These are phyloP conservation scores for Tylopilus rubrobrunneus DNA, from an alignment of 768 basidiomycete species.

Conservation along the genomic window DNA sequence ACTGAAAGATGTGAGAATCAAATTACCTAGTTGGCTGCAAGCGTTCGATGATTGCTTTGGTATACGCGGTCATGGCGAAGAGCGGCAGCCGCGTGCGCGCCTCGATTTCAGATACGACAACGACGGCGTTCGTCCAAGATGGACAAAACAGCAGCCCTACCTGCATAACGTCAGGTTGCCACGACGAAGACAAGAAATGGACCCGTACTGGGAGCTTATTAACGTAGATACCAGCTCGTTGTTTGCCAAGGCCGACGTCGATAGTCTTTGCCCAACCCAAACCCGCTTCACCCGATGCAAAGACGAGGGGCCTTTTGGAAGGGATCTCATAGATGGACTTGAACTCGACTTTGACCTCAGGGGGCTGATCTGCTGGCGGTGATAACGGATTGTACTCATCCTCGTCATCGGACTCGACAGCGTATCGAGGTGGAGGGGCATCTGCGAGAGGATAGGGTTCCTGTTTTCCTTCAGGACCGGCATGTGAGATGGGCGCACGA, in stretches of 20 bases:
- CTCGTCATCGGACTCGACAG: constrained; percentile 66
- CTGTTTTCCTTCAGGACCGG: constrained; percentile 25
- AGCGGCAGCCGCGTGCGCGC: constrained; percentile 43
- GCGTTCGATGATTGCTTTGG: constrained; percentile 36
- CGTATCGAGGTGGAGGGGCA: constrained; percentile 53
- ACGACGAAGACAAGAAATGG: not conserved
- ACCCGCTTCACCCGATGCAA: constrained; percentile 47
- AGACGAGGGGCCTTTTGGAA: constrained; percentile 32
- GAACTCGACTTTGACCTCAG: constrained; percentile 34
- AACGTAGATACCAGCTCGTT: constrained; percentile 43
- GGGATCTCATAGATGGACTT: constrained; percentile 31
- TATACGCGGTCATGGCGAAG: constrained; percentile 48
- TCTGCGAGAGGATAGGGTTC: constrained; percentile 56
- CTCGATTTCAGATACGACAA: constrained; percentile 53
- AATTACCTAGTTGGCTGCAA: constrained; percentile 46
- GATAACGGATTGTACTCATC: constrained; percentile 52
- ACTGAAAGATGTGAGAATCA: not conserved
- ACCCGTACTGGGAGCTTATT: constrained; percentile 42
- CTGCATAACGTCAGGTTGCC: constrained; percentile 27
- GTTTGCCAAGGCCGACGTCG: constrained; percentile 47
- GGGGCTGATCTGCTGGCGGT: constrained; percentile 5
- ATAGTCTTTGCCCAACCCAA: constrained; percentile 48
- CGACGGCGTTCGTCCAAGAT: constrained; percentile 40
- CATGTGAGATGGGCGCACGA: not conserved
- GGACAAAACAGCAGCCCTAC: constrained; percentile 51